phyloP scores from a whole-genome alignment of 352 stramenopile species.

The Ophiocytium majus region DNA sequence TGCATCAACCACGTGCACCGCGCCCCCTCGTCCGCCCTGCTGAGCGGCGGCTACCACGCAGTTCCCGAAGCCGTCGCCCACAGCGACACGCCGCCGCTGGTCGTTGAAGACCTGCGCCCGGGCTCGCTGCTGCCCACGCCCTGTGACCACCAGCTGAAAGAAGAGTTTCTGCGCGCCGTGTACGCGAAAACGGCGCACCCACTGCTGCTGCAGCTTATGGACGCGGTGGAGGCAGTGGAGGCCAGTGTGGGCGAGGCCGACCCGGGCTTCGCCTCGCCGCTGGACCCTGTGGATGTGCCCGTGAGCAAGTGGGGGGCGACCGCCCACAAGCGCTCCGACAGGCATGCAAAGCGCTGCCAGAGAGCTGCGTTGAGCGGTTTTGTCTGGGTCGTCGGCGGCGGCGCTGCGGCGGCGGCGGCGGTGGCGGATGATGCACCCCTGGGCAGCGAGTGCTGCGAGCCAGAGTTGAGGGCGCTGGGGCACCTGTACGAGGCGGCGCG shows the following conservation, averaged over 20 bases:
- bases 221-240: neutral
- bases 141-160: neutral
- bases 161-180: neutral
- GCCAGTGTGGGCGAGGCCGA: neutral
- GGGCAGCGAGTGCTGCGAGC: neutral
- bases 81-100: neutral
- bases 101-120: neutral
- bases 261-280: constrained; percentile 34
- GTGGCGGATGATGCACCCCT: neutral
- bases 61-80: neutral
- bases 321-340: constrained; percentile 26
- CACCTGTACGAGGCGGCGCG: constrained; percentile 20
- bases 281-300: constrained; percentile 8
- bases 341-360: neutral
- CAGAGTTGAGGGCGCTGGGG: neutral
- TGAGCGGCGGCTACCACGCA: constrained; percentile 35
- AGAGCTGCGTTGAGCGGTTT: too few species aligned
- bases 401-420: too few species aligned
- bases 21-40: constrained; percentile 28
- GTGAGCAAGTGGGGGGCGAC: constrained; percentile 41
- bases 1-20: constrained; percentile 31
- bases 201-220: neutral
- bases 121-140: neutral
- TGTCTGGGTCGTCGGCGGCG: too few species aligned
- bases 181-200: neutral